Base-by-base conservation (phyloP, 169 alveolate species). In the Plasmodium berghei region DNA sequence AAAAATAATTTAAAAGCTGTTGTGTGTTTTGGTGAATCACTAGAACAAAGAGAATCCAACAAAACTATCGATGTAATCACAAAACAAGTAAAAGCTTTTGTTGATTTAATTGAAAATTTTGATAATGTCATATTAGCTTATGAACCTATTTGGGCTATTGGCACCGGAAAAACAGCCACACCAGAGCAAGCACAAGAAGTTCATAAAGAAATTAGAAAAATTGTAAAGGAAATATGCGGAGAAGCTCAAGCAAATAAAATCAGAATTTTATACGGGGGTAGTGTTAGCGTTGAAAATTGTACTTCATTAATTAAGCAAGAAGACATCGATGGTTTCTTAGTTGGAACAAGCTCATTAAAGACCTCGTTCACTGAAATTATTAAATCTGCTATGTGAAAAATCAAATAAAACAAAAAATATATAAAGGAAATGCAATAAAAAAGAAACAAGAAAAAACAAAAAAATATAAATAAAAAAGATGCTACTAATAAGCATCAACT, bases 131-230 rank as follows among this genome's bases (percentile, higher is more conserved):
- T 98, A 49, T 94, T 99, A 55, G 99, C 99, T 48, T 97, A 99
- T 96, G 99, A 99, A 90, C 99, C 99, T 16, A 98, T 98, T 18
- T 98, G 99, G 99, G 99, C 99, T 70, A 98, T 98, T 69, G 99
- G 99, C 52, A 99, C 99, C 40, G 99, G 99, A 75, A 97, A 95
- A 80, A 98, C 98, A 22, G 99, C 99, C 12, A 91, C 99, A 26
- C 98, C 99, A 9, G 98, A 95, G 54, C 97, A 98, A 93, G 99
- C 99, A 16, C 98, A 97, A 94, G 99, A 97, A 56, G 98, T 98
- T 40, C 99, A 98, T 73, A 95, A 93, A 77, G 98, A 94, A 62
- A 34, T 94, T 18, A 66, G 85, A 26, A 48, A 52, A n/a, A 73
- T 56, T 42, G 80, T 72, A 63, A 67, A 52, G 40, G 73, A 61